phyloP scores from a whole-genome alignment of 305 asterid species.

The Fraxinus velutina region DNA sequence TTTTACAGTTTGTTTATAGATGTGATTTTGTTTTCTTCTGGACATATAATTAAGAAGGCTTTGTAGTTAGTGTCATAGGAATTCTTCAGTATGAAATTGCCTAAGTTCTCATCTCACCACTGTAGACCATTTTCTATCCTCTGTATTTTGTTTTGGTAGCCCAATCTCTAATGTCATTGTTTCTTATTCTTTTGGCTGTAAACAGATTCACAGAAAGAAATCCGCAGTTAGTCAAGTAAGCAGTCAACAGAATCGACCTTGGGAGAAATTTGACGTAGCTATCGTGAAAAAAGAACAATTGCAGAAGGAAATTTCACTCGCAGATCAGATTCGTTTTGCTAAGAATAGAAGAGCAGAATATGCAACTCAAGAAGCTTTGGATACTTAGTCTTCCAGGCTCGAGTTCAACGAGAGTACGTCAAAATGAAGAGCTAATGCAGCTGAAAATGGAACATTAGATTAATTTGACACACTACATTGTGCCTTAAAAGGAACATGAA shows the following conservation, averaged over 20 bases:
- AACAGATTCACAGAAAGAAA: slow-evolving; percentile 70
- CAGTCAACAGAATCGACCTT: slow-evolving; percentile 42
- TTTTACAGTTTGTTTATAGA: neutral
- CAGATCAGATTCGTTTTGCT: slow-evolving; percentile 79
- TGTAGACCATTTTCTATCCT: neutral
- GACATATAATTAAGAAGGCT: neutral
- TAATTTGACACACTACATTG: neutral
- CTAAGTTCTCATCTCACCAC: neutral
- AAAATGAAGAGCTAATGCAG: neutral
- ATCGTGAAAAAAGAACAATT: slow-evolving; percentile 31
- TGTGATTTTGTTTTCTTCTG: neutral
- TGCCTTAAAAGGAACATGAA: neutral
- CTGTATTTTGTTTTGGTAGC: neutral
- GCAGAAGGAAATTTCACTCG: slow-evolving; percentile 49
- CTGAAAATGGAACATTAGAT: neutral
- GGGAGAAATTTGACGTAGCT: slow-evolving; percentile 65
- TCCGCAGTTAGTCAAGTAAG: slow-evolving; percentile 37
- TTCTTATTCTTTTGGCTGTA: slow-evolving; percentile 11
- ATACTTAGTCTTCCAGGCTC: neutral
- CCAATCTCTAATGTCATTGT: slow-evolving; percentile 1
- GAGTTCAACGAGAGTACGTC: neutral
- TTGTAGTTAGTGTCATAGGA: neutral
- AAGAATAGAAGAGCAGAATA: slow-evolving; percentile 51
- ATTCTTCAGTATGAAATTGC: neutral
- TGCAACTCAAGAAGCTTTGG: slow-evolving; percentile 29